Evolutionary conservation across 23 red algal species (phyloP).

Genomic region (Gracilariopsis chorda): DNA sequence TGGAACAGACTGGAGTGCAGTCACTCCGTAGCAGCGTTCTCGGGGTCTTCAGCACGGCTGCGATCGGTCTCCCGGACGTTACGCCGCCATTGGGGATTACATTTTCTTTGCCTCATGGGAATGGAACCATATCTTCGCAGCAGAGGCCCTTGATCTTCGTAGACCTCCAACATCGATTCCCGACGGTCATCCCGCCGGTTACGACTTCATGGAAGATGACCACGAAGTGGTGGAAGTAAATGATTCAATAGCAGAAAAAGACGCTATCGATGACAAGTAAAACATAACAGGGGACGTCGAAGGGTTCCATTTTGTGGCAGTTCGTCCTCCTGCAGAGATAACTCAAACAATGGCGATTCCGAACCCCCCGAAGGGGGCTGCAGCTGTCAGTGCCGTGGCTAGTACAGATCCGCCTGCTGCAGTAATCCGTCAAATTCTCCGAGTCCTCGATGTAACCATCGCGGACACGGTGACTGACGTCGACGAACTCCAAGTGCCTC

Average conservation of each 20-base stretch:
- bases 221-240: not conserved
- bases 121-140: not conserved
- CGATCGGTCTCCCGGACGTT: not conserved
- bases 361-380: no score
- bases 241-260: not conserved
- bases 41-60: not conserved
- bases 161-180: not conserved
- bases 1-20: not conserved
- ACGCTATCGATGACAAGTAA: no score
- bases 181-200: not conserved
- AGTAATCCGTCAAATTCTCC: no score
- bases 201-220: not conserved
- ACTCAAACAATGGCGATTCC: no score
- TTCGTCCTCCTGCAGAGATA: no score
- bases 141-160: not conserved
- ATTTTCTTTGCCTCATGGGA: not conserved
- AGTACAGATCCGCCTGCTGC: no score
- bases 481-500: no score
- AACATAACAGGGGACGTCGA: no score
- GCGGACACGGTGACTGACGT: no score
- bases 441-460: no score
- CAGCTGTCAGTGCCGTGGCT: no score
- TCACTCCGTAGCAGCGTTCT: not conserved
- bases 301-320: no score
- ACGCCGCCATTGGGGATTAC: not conserved